Evolutionary conservation across 441 rosid species (phyloP), one percentile per base, ranked within the genome.

Genomic region (Corymbia citriodora): DNA sequence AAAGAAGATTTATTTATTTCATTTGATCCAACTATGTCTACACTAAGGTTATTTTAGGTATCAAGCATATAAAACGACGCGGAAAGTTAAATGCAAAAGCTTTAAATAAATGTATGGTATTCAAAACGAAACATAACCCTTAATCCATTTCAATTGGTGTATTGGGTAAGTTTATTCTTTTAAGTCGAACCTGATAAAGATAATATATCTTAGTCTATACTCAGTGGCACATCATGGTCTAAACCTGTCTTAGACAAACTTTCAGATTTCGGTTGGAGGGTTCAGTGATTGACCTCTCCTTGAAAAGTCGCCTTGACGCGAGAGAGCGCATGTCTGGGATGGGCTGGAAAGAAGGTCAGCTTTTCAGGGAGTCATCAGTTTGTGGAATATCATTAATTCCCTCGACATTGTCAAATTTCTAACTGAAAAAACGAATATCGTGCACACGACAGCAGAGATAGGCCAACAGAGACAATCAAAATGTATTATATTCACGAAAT

Each of bases 341-440:
- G 96, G 96, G 94, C 95, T 93, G 94, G 95, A 95, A 94, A 93
- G 94, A 91, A 85, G 48, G 65, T 92, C 95, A 94, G 96, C 96
- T 93, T 93, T 95, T 91, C 94, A 93, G 96, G 92, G 87, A 70
- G 89, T 83, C 91, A 88, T 83, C 79, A 91, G 91, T 90, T 83
- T 63, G 85, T 79, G 85, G 85, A 45, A 23, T 45, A 79, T 79
- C 85, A 79, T 45, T 23, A 79, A 23, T 45, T 79, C 52, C 85
- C 85, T 45, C n/a, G 52, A 79, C 18, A 79, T 79, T 79, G 52
- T 25, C 27, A 79, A 79, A 70, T 79, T 79, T 79, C 85, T 79
- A 79, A 79, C 85, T 23, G 85, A 45, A 79, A 74, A 45, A 79
- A 79, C n/a, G 52, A 79, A 79, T 79, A 79, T 79, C 23, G 85